Evolutionary conservation across 805 yeast species (phyloP).

Genomic region (Candida methanosorbosa): DNA sequence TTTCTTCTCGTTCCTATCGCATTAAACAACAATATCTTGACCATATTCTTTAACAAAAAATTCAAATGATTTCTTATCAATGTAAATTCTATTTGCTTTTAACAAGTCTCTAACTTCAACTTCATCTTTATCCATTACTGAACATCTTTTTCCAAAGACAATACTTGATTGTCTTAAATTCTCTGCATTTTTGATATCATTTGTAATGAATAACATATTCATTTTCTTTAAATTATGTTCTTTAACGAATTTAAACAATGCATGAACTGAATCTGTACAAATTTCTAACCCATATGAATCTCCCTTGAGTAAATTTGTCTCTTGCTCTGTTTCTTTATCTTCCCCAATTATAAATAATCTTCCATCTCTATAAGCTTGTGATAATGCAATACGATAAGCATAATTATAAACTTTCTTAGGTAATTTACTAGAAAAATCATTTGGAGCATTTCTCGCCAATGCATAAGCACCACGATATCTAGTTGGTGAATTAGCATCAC

Average conservation of each 20-base stretch:
- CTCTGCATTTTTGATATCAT: conserved; percentile 17
- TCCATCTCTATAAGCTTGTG: conserved; percentile 73
- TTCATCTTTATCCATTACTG: conserved; percentile 64
- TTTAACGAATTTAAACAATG: conserved; percentile 28
- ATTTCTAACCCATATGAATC: conserved; percentile 22
- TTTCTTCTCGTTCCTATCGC: too few relatives aligned
- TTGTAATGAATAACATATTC: conserved; percentile 51
- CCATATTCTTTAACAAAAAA: neutral
- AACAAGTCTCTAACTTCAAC: conserved; percentile 78
- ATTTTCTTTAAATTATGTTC: conserved; percentile 40
- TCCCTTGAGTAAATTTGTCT: conserved; percentile 9
- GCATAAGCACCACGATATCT: conserved; percentile 88
- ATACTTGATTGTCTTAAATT: conserved; percentile 57
- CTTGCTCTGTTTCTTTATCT: conserved; percentile 13
- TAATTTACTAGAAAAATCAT: conserved; percentile 73
- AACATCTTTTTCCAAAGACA: conserved; percentile 42
- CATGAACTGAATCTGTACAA: conserved; percentile 17
- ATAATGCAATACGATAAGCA: conserved; percentile 77
- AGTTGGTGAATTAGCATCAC: conserved; percentile 92
- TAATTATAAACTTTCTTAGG: conserved; percentile 63
- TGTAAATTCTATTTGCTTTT: conserved; percentile 65
- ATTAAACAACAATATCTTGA: too few relatives aligned
- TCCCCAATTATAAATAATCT: conserved; percentile 63
- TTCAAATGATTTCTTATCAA: conserved; percentile 40
- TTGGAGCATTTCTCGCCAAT: conserved; percentile 83